phyloP scores from a whole-genome alignment of 169 alveolate genomes.

The Plasmodium coatneyi region DNA sequence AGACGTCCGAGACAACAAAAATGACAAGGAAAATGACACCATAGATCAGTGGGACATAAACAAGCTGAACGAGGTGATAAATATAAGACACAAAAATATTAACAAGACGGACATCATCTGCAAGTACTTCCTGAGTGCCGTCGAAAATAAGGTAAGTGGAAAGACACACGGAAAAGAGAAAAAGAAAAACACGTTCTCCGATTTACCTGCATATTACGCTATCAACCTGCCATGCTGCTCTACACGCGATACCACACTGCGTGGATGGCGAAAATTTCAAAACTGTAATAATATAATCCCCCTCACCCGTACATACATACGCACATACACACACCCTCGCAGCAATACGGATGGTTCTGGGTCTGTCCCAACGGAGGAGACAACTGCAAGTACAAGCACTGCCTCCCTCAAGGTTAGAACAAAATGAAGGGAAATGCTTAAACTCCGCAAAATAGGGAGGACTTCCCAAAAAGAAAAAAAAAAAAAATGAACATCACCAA shows the following conservation, averaged over 20 bases:
- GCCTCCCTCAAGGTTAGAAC: conserved; percentile 96
- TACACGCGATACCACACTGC: not conserved
- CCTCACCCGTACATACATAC: not conserved
- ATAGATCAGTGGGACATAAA: conserved; percentile 83
- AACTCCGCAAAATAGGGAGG: not conserved
- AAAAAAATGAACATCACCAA: not conserved
- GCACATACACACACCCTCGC: not conserved
- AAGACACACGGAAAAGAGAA: not conserved
- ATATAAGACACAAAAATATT: conserved; percentile 83
- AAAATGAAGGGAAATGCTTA: conserved; percentile 75
- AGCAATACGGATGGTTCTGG: conserved; percentile 99
- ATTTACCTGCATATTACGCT: not conserved
- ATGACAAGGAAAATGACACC: conserved; percentile 81
- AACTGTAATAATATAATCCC: not conserved
- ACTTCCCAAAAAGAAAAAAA: not conserved
- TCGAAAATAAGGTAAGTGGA: conserved; percentile 89
- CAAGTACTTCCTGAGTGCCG: conserved; percentile 96
- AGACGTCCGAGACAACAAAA: conserved; percentile 93
- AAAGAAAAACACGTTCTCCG: not conserved
- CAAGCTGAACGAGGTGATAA: conserved; percentile 83
- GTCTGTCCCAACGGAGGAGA: conserved; percentile 99
- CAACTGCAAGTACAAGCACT: conserved; percentile 97
- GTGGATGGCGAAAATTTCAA: not conserved
- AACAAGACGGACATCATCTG: conserved; percentile 94
- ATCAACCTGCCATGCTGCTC: not conserved